Evolutionary conservation across 176 grass and related monocot species (phyloP).

Genomic region (Pharus latifolius): DNA sequence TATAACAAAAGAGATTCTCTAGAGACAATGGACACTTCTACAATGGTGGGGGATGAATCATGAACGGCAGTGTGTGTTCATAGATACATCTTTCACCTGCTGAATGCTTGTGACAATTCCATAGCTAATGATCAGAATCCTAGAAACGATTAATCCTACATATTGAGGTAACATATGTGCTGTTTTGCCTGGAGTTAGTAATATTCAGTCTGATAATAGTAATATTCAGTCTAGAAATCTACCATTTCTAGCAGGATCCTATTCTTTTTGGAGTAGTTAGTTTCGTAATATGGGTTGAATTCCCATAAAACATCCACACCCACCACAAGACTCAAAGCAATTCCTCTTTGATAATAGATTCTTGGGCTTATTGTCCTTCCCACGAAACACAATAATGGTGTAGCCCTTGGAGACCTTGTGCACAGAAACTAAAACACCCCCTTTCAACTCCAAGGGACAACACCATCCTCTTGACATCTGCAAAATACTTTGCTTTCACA

Average conservation of each 20-base stretch:
- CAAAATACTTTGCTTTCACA: conserved; percentile 64
- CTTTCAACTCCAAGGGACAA: conserved; percentile 89
- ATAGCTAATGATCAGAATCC: too few relatives aligned
- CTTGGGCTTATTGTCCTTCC: conserved; percentile 62
- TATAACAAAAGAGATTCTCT: too few relatives aligned
- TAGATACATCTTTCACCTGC: too few relatives aligned
- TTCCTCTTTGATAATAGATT: conserved; percentile 87
- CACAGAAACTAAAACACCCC: conserved; percentile 74
- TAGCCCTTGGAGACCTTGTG: conserved; percentile 93
- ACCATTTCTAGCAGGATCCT: not conserved
- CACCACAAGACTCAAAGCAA: not conserved
- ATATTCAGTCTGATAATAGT: too few relatives aligned
- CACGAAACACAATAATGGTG: conserved; percentile 72
- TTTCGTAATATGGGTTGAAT: not conserved
- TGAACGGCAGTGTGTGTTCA: too few relatives aligned
- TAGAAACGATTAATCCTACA: too few relatives aligned
- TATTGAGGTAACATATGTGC: too few relatives aligned
- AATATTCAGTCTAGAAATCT: too few relatives aligned
- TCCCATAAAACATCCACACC: not conserved
- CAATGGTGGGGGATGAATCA: too few relatives aligned
- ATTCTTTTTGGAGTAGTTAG: not conserved
- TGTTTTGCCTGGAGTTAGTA: too few relatives aligned
- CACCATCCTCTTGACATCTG: conserved; percentile 56
- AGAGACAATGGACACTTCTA: too few relatives aligned
- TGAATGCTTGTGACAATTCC: too few relatives aligned